Conservation (phyloP, 2,329 filamentous ascomycete species). For the Alternaria burnsii region DNA sequence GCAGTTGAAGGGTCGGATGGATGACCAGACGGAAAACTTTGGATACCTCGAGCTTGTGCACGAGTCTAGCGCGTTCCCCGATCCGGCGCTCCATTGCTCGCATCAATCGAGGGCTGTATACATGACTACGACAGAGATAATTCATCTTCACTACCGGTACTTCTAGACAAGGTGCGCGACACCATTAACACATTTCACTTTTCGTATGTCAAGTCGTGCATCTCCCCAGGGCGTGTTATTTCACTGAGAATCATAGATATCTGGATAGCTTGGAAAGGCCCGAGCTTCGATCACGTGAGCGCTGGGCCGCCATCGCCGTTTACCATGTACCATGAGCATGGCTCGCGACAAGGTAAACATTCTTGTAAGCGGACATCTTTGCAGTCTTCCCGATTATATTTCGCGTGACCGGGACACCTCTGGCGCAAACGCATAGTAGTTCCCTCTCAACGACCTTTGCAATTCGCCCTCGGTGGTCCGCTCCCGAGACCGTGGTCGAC, state of each 20-base stretch:
- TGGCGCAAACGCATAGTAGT: not conserved
- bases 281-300: slow-evolving; percentile 11
- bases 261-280: not conserved
- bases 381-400: not conserved
- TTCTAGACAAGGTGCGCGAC: fast-evolving
- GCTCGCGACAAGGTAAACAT: not conserved
- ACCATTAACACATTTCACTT: not conserved
- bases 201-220: not conserved
- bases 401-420: not conserved
- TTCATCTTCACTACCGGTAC: not conserved
- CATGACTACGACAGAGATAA: not conserved
- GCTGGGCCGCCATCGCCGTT: not conserved
- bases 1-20: slow-evolving; percentile 28
- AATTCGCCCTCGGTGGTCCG: slow-evolving; percentile 16
- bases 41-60: slow-evolving; percentile 29
- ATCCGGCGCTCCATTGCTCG: slow-evolving; percentile 19
- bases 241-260: no score
- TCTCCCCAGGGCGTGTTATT: not conserved
- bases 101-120: not conserved
- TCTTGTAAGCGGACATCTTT: not conserved
- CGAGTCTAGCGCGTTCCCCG: slow-evolving; percentile 26
- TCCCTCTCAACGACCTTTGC: not conserved
- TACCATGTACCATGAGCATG: not conserved
- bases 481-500: slow-evolving; percentile 17
- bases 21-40: slow-evolving; percentile 31